Conservation (phyloP, 2,329 filamentous ascomycete species). For the Tolypocladium inflatum region DNA sequence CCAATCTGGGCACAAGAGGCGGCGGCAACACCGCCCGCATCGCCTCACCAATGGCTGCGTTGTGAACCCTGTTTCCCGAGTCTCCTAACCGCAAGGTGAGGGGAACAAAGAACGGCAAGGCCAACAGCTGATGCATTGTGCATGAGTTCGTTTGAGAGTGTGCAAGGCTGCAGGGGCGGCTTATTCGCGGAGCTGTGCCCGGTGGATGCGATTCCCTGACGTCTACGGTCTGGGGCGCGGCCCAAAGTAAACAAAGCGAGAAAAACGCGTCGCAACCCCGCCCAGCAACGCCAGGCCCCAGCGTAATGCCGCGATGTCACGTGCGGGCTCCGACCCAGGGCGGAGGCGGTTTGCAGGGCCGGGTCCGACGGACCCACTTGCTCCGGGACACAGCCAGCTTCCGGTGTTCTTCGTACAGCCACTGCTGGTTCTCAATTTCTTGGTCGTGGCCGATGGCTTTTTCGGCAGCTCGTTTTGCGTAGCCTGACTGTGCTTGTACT, state of each 20-base stretch:
- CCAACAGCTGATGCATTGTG: slow-evolving; percentile 11
- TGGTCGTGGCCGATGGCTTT: neutral
- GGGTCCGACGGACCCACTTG: neutral
- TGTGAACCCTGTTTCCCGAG: neutral
- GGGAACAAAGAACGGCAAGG: slow-evolving; percentile 14
- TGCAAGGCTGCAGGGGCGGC: slow-evolving; percentile 7
- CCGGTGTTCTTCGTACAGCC: neutral
- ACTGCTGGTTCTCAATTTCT: too few relatives aligned
- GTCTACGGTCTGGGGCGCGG: neutral
- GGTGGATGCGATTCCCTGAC: neutral
- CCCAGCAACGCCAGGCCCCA: slow-evolving; percentile 5
- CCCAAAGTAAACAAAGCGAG: slow-evolving; percentile 12
- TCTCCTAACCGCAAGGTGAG: slow-evolving; percentile 15
- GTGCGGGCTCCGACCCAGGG: neutral
- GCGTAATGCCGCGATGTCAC: slow-evolving; percentile 8
- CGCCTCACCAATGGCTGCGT: neutral
- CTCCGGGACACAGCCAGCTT: neutral
- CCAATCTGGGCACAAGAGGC: slow-evolving; percentile 3
- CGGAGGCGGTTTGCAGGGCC: neutral
- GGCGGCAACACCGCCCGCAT: neutral
- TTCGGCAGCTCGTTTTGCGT: neutral
- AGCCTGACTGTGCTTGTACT: neutral
- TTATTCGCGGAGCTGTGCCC: neutral
- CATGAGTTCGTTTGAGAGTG: slow-evolving; percentile 16
- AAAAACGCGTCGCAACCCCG: slow-evolving; percentile 9